These are phyloP conservation scores for Fagus sylvatica DNA, from an alignment of 306 rosid genomes.

Conservation along the genomic window DNA sequence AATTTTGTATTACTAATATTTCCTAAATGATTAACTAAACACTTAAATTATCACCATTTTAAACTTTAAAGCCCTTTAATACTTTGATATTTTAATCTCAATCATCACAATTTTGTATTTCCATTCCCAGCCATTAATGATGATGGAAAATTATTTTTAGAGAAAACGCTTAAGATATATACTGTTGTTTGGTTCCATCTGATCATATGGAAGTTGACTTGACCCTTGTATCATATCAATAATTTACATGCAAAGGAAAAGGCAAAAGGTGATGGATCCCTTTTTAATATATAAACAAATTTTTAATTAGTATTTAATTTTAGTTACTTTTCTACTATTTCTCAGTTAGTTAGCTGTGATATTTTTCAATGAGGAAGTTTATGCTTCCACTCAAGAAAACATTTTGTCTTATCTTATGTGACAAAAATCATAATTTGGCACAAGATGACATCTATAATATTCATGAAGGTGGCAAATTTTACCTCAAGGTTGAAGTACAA, in stretches of 20 bases:
- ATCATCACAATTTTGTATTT: no score
- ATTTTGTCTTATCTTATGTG: constrained; percentile 23
- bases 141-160: background rate
- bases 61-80: no score
- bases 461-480: no score
- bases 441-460: background rate
- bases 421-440: background rate
- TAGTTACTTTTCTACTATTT: constrained; percentile 11
- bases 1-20: no score
- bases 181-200: constrained; percentile 1
- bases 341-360: constrained; percentile 14
- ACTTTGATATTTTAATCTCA: no score
- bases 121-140: background rate
- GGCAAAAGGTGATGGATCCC: background rate
- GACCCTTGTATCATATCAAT: background rate
- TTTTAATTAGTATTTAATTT: background rate
- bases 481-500: no score
- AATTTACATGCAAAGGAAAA: constrained; percentile 11
- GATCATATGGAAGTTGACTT: background rate
- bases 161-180: background rate
- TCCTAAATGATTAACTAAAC: no score
- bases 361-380: constrained; percentile 18
- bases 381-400: constrained; percentile 27
- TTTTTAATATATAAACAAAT: background rate
- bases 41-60: no score